Evolutionary conservation across 805 yeast genomes (phyloP), one percentile per base, ranked within the genome.

Genomic region (Yarrowia sp.): DNA sequence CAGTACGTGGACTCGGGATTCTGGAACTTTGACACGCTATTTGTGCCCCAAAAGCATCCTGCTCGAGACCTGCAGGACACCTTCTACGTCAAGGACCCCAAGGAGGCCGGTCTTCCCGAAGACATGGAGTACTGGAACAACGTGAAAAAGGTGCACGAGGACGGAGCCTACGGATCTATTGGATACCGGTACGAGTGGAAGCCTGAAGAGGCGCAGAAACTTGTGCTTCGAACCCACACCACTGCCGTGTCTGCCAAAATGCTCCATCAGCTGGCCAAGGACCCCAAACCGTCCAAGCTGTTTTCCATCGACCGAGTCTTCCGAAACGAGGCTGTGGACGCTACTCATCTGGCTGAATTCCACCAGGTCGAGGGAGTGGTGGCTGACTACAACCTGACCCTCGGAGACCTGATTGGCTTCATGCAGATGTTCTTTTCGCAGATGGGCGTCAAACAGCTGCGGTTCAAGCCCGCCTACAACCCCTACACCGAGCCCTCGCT

Each of bases 281-380:
- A 71, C 59, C 75, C 75, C 62, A 79, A 84, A 68, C 67, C 64
- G 14, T 83, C 89, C 9, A 86, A 98, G 79, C 83, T 91, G 75
- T 95, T 95, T 81, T 90, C 97, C 56, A 96, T 95, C 72, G 99
- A 95, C 78, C 86, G 98, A 75, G 99, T 95, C 67, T 95, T 95
- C 90, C 90, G 99, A 81, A 95, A 95, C 77, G 99, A 95, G 81
- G 98, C 99, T 30, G 99, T 95, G 62, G 99, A 95, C 76, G 98
- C 98, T 62, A 95, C 99, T 17, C 99, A 95, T 78, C 85, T 95
- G 79, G 99, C 99, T 41, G 99, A 95, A 80, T 95, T 95, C 83
- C 98, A 95, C 79, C 99, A 95, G 81, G 96, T 95, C 68, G 99
- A 95, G 80, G 99, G 99, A 81, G 99, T 95, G 64, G 82, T 95